A percentile compares a stretch with the other conserved stretches of the same genome.
Evolutionary conservation across 2,329 filamentous ascomycete species (phyloP).

Genomic region (Coniosporium tulheliwenetii): DNA sequence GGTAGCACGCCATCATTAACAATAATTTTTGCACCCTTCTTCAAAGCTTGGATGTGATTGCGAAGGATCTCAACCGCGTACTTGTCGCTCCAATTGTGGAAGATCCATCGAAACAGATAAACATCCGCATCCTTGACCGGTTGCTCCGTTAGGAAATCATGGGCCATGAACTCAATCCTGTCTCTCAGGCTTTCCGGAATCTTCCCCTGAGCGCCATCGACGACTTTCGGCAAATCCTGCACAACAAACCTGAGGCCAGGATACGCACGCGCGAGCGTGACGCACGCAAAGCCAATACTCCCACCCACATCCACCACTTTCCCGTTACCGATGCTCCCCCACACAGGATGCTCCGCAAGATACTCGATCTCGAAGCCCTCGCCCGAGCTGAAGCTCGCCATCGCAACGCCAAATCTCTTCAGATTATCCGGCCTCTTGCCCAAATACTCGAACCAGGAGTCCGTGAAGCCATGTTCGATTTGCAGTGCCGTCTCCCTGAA

Average conservation of each 20-base stretch:
- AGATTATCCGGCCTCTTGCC: neutral
- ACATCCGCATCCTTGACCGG: conserved; percentile 5
- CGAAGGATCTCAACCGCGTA: conserved; percentile 5
- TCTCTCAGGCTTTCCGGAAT: conserved; percentile 10
- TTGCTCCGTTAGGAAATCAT: conserved; percentile 8
- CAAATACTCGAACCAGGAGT: neutral
- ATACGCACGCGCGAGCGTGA: conserved; percentile 25
- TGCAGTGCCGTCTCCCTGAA: neutral
- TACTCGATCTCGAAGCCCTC: neutral
- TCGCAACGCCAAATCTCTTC: neutral
- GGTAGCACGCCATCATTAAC: conserved; percentile 5
- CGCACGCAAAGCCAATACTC: conserved; percentile 25
- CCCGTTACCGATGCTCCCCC: neutral
- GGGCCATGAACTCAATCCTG: conserved; percentile 6
- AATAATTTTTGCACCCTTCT: conserved; percentile 6
- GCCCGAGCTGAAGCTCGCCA: neutral
- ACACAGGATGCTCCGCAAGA: neutral
- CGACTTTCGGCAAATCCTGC: conserved; percentile 27
- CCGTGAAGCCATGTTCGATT: neutral
- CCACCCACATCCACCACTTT: conserved; percentile 37
- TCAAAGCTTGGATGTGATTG: conserved; percentile 7
- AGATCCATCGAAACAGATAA: conserved; percentile 7
- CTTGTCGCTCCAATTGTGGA: conserved; percentile 8
- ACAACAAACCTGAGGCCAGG: conserved; percentile 27
- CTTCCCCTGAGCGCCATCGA: conserved; percentile 19